A percentile compares a stretch with the other conserved stretches of the same genome.
Conservation (phyloP, 495 filamentous ascomycete genomes). For the Hypoxylon intermedium region DNA sequence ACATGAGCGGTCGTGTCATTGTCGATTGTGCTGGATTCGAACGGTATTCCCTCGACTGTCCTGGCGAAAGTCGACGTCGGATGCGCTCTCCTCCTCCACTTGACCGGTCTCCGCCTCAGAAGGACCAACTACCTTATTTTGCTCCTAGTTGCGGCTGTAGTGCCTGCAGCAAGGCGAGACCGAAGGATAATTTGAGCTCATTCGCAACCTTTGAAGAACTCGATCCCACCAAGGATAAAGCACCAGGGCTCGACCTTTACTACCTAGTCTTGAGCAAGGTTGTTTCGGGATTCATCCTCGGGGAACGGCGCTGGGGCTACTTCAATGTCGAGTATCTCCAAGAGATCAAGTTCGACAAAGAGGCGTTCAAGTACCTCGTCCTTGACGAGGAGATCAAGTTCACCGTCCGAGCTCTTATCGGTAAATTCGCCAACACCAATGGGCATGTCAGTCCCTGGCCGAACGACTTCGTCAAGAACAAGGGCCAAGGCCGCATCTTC, state of each 20-base stretch:
- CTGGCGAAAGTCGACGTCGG: constrained; percentile 6
- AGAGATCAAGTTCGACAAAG: constrained; percentile 36
- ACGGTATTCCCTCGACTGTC: constrained; percentile 27
- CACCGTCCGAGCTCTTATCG: constrained; percentile 35
- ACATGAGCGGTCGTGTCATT: constrained; percentile 48
- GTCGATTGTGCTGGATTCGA: constrained; percentile 47
- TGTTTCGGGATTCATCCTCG: constrained; percentile 49
- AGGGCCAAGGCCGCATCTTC: constrained; percentile 42
- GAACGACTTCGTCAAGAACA: constrained; percentile 41
- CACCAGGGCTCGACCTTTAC: constrained; percentile 44
- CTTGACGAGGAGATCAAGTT: constrained; percentile 39
- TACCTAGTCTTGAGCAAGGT: constrained; percentile 42
- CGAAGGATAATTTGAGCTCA: constrained; percentile 26
- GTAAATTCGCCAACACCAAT: constrained; percentile 35
- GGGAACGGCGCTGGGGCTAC: constrained; percentile 49
- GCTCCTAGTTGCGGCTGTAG: constrained; percentile 43
- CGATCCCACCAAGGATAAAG: constrained; percentile 37
- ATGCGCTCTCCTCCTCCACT: constrained; percentile 5
- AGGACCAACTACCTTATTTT: constrained; percentile 46
- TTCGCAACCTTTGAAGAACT: constrained; percentile 47
- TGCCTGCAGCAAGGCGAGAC: constrained; percentile 25
- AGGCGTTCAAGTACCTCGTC: constrained; percentile 39
- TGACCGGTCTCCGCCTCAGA: constrained; percentile 3
- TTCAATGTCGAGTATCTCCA: constrained; percentile 33
- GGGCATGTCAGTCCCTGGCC: constrained; percentile 37